Evolutionary conservation across 148 eudicot species (phyloP).

Genomic region (Pouteria glomerata): DNA sequence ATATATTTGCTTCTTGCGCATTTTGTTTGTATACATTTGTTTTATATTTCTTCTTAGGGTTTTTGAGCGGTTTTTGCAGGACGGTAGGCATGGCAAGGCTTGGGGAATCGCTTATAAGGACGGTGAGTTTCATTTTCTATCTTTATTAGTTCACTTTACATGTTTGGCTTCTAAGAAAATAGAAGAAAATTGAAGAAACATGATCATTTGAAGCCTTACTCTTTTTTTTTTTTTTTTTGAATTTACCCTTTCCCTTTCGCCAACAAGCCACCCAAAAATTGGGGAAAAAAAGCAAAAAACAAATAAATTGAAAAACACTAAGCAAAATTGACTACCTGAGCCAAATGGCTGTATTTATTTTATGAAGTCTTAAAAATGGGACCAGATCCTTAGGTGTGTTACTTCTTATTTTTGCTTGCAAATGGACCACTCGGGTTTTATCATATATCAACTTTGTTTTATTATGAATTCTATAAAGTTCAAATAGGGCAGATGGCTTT

Average conservation of each 20-base stretch:
- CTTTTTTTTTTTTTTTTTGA: background rate
- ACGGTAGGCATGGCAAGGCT: conserved; percentile 93
- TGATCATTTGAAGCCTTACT: background rate
- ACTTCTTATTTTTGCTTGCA: too few species aligned
- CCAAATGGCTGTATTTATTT: background rate
- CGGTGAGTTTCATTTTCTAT: conserved; percentile 40
- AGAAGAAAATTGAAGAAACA: background rate
- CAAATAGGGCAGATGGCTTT: background rate
- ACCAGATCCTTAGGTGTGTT: too few species aligned
- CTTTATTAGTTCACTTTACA: background rate
- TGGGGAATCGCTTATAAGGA: conserved; percentile 84
- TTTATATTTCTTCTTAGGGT: background rate
- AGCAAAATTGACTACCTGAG: background rate
- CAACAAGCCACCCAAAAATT: background rate
- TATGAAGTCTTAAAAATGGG: background rate
- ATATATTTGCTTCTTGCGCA: background rate
- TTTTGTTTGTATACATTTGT: conserved; percentile 9
- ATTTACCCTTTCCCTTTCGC: background rate
- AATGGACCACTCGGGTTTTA: background rate
- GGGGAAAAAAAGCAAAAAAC: background rate
- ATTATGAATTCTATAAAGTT: conserved; percentile 2
- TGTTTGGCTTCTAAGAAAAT: background rate
- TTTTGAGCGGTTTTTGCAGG: conserved; percentile 44
- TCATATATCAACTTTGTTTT: background rate
- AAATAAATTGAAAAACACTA: background rate